phyloP scores from a whole-genome alignment of 2,329 filamentous ascomycete species.

The Orbilia blumenaviensis region DNA sequence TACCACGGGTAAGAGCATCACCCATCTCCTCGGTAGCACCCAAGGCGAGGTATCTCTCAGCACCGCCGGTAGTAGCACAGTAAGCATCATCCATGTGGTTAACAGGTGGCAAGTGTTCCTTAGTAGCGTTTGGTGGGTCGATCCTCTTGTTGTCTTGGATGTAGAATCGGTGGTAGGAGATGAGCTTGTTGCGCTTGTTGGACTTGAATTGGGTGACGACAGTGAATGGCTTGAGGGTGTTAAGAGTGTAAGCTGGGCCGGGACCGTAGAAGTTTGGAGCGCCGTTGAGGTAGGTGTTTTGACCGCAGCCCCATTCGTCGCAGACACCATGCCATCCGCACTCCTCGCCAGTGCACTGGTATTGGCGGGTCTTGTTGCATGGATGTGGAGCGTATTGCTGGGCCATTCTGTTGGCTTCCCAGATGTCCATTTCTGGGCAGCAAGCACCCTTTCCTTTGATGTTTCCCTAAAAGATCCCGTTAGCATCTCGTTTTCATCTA shows the following conservation, averaged over 20 bases:
- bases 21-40: conserved; percentile 65
- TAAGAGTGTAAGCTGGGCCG: conserved; percentile 62
- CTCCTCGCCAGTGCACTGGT: conserved; percentile 63
- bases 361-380: conserved; percentile 64
- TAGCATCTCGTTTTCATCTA: neutral
- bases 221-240: conserved; percentile 63
- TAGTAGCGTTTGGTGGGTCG: conserved; percentile 60
- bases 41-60: conserved; percentile 59
- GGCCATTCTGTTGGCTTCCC: conserved; percentile 66
- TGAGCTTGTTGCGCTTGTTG: conserved; percentile 61
- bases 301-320: conserved; percentile 64
- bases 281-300: conserved; percentile 62
- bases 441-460: conserved; percentile 60
- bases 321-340: conserved; percentile 62
- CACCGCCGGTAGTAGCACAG: conserved; percentile 60
- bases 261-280: conserved; percentile 57
- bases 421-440: conserved; percentile 62
- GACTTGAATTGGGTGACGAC: conserved; percentile 67
- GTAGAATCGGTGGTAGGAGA: conserved; percentile 65
- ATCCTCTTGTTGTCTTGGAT: conserved; percentile 66
- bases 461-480: conserved; percentile 58
- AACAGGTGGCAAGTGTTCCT: conserved; percentile 63
- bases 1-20: conserved; percentile 64
- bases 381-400: conserved; percentile 65
- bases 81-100: conserved; percentile 61